These are phyloP conservation scores for Teratosphaeria gauchensis DNA, from an alignment of 2,329 filamentous ascomycete species.

Conservation along the genomic window DNA sequence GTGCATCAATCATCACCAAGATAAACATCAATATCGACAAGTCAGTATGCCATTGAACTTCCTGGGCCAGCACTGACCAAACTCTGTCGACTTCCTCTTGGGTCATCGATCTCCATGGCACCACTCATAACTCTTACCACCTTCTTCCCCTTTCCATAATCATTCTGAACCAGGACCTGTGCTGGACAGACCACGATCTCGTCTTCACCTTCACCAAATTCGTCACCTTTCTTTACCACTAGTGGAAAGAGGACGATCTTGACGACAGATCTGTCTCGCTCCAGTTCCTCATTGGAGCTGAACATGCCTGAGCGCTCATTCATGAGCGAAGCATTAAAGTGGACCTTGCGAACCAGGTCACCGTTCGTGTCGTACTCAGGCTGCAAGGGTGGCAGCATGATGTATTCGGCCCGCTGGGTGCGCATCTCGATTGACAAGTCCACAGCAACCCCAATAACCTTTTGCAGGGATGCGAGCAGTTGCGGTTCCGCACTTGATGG, in stretches of 20 bases:
- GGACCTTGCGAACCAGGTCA: constrained; percentile 75
- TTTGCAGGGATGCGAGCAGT: constrained; percentile 73
- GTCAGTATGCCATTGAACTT: constrained; percentile 5
- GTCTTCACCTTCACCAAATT: constrained; percentile 76
- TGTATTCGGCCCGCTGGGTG: constrained; percentile 90
- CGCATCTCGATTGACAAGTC: constrained; percentile 94
- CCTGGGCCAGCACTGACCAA: constrained; percentile 16
- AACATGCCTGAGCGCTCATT: constrained; percentile 73
- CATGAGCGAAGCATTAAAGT: constrained; percentile 91
- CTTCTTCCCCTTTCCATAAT: constrained; percentile 32
- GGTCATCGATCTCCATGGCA: constrained; percentile 38
- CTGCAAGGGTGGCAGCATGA: constrained; percentile 92
- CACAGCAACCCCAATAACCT: constrained; percentile 80
- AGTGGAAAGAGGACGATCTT: constrained; percentile 91
- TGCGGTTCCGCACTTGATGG: constrained; percentile 70
- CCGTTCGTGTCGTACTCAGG: constrained; percentile 92
- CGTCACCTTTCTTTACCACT: constrained; percentile 91
- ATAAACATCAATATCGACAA: neutral
- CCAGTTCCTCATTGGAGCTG: constrained; percentile 67
- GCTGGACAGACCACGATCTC: constrained; percentile 94
- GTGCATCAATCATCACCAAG: constrained; percentile 1
- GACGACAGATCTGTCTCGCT: constrained; percentile 66
- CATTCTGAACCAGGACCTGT: constrained; percentile 64
- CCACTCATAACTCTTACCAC: constrained; percentile 41
- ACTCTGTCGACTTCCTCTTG: constrained; percentile 20